These are phyloP conservation scores for Cardamine resedifolia DNA, from an alignment of 345 rosid species.

Conservation along the genomic window DNA sequence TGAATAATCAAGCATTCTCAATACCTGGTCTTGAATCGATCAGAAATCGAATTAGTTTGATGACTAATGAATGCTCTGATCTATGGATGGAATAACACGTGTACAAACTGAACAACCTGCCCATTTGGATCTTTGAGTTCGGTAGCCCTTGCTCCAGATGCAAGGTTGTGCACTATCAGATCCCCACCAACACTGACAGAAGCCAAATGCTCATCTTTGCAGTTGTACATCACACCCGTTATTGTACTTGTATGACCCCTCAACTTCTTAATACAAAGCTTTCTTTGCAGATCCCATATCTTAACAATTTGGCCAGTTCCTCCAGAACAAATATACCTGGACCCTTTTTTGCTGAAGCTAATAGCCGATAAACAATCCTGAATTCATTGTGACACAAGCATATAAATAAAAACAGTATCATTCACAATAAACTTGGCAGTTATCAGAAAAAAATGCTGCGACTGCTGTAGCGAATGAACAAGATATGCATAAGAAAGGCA, in stretches of 20 bases:
- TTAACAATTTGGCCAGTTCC: conserved; percentile 89
- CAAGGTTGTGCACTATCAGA: conserved; percentile 91
- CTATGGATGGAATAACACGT: conserved; percentile 15
- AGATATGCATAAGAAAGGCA: not conserved
- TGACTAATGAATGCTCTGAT: conserved; percentile 24
- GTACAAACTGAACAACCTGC: conserved; percentile 72
- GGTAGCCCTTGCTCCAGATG: conserved; percentile 82
- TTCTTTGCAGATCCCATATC: conserved; percentile 97
- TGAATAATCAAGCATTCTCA: conserved; percentile 97
- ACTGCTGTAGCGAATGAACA: not conserved
- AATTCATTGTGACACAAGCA: conserved; percentile 10
- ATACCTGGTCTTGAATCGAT: conserved; percentile 90
- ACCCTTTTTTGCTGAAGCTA: conserved; percentile 84
- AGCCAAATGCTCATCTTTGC: conserved; percentile 98
- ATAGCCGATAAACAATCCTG: conserved; percentile 89
- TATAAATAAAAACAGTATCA: not conserved
- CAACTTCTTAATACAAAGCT: conserved; percentile 88
- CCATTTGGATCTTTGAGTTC: conserved; percentile 93
- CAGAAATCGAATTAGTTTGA: conserved; percentile 28
- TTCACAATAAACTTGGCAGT: not conserved
- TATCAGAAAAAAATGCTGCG: not conserved
- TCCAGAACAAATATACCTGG: conserved; percentile 92
- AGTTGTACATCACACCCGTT: conserved; percentile 89
- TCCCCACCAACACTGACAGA: conserved; percentile 88
- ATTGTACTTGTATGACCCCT: conserved; percentile 86